These are phyloP conservation scores for Cicer pinnatifidum DNA, from an alignment of 306 rosid genomes.

Conservation along the genomic window DNA sequence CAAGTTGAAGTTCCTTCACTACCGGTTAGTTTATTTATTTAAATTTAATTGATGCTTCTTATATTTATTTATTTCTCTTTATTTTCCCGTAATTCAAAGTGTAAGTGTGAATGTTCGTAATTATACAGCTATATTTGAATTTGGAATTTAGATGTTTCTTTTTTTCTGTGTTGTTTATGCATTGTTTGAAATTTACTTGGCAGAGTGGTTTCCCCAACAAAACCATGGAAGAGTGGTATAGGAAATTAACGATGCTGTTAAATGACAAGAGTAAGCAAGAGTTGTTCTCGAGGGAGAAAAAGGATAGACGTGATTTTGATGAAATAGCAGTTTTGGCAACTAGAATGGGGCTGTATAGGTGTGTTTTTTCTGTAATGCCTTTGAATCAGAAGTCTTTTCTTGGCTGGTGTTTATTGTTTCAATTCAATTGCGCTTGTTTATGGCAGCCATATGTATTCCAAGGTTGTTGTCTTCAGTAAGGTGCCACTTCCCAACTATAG, in stretches of 20 bases:
- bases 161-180: background rate
- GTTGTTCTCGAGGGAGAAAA: slow-evolving; percentile 80
- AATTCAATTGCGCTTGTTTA: slow-evolving; percentile 33
- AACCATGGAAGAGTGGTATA: slow-evolving; percentile 63
- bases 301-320: slow-evolving; percentile 80
- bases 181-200: slow-evolving; percentile 38
- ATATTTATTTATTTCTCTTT: background rate
- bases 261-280: slow-evolving; percentile 74
- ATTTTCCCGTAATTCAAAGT: background rate
- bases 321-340: slow-evolving; percentile 70
- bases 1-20: slow-evolving; percentile 51
- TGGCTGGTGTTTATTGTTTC: background rate
- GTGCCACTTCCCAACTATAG: slow-evolving; percentile 92
- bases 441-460: slow-evolving; percentile 86
- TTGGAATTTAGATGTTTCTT: background rate
- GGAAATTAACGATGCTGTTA: slow-evolving; percentile 59
- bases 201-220: slow-evolving; percentile 59
- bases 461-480: slow-evolving; percentile 85
- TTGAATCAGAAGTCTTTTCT: slow-evolving; percentile 15
- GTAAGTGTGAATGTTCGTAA: background rate
- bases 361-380: slow-evolving; percentile 24
- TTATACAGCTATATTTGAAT: background rate
- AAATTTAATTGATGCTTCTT: background rate
- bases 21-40: slow-evolving; percentile 47
- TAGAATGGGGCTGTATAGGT: slow-evolving; percentile 89